Evolutionary conservation across 805 yeast genomes (phyloP), one percentile per base, ranked within the genome.

Genomic region (Candida rishiriensis): DNA sequence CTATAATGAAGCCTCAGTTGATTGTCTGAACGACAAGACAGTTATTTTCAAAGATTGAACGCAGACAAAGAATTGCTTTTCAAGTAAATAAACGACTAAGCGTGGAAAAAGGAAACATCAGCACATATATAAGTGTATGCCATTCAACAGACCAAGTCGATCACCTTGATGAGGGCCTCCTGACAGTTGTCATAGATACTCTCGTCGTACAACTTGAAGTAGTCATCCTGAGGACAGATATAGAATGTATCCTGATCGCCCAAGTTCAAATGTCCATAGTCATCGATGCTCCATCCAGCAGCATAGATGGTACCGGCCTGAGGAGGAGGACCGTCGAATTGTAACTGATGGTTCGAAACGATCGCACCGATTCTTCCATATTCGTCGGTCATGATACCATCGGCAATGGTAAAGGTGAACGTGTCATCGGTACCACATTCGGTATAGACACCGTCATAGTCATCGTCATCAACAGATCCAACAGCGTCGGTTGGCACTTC

Each of bases 311-410:
- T 21, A 54, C 72, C 72, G 40, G 70, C 76, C 60, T 73, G 78
- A 41, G 78, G 26, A 21, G 26, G 26, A 5, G 26, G 77, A 51
- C 78, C 78, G 55, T 73, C 79, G 50, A 73, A 73, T 61, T 73
- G 79, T 69, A 73, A 71, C 60, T 73, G 79, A 61, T 73, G 65
- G 70, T 72, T 71, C 43, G 75, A 73, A 42, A 72, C 77, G 59
- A 72, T 71, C 34, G 76, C 67, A 44, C 76, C 77, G 42, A 72
- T 59, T 66, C 76, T 68, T 38, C 72, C 72, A 46, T 59, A 50
- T 16, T 66, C 51, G 51, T 72, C 77, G 11, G 53, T 68, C 55
- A 73, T 65, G 29, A 65, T 52, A 37, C 69, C 61, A 35, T 49
- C 57, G 38, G 59, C 51, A 55, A 73, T 65, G 14, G 61, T 56